phyloP scores from a whole-genome alignment of 1,284 basidiomycete genomes.

The Trichosporon sp. region DNA sequence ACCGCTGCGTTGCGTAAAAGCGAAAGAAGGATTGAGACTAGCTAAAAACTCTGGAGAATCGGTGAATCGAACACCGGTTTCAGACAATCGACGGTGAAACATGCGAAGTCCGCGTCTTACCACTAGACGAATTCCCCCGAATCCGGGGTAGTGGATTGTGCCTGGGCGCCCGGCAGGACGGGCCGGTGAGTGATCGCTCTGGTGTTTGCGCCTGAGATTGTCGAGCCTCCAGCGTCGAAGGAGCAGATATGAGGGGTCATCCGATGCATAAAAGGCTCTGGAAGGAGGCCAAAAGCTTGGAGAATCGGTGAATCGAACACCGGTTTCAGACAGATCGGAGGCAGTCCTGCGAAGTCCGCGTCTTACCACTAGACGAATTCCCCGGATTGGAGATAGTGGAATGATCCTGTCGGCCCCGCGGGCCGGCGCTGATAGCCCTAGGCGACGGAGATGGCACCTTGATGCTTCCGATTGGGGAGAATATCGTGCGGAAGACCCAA shows the following conservation, averaged over 20 bases:
- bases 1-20: background rate
- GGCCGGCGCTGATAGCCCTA: background rate
- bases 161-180: background rate
- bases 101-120: constrained; percentile 1
- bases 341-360: background rate
- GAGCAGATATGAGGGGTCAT: too few relatives aligned
- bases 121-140: constrained; percentile 3
- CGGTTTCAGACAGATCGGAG: background rate
- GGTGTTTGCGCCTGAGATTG: background rate
- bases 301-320: constrained; percentile 1
- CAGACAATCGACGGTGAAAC: background rate
- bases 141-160: background rate
- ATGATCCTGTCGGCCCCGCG: background rate
- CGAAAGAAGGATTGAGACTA: background rate
- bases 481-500: too few relatives aligned
- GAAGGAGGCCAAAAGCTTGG: background rate
- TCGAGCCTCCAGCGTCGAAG: too few relatives aligned
- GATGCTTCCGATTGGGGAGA: too few relatives aligned
- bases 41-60: background rate
- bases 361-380: constrained; percentile 6
- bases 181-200: background rate
- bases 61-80: constrained; percentile 2
- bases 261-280: background rate
- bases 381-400: background rate
- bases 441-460: too few relatives aligned